Evolutionary conservation across 192 early-diverging fungal genomes (phyloP).

Genomic region (Coemansia sp.): DNA sequence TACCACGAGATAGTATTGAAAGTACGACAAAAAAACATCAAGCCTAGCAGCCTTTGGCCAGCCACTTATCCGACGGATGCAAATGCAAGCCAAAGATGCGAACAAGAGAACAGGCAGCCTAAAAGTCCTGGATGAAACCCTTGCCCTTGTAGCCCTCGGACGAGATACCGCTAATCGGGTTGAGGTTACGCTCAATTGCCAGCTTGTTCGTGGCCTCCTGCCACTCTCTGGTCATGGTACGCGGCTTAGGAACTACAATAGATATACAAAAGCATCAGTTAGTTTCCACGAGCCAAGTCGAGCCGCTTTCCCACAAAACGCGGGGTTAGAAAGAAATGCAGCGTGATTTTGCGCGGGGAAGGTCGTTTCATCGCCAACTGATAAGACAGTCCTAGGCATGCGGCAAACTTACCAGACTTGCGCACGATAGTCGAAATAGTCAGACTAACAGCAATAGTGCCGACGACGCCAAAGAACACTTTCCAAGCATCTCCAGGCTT

Average conservation of each 20-base stretch:
- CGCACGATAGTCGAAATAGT: slow-evolving; percentile 65
- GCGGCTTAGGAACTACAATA: slow-evolving; percentile 62
- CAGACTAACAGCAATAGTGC: slow-evolving; percentile 55
- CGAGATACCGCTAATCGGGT: slow-evolving; percentile 76
- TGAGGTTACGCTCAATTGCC: slow-evolving; percentile 66
- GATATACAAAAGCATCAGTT: background rate
- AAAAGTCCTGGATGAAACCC: slow-evolving; percentile 61
- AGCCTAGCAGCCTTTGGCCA: slow-evolving; percentile 1
- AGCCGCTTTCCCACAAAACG: background rate
- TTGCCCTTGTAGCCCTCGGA: slow-evolving; percentile 78
- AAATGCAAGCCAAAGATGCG: background rate
- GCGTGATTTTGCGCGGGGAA: background rate
- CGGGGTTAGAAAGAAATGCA: slow-evolving; percentile 10
- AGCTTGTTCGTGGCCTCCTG: slow-evolving; percentile 78
- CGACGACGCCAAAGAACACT: slow-evolving; percentile 64
- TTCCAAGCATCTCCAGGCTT: slow-evolving; percentile 71
- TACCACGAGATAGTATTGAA: slow-evolving; percentile 5
- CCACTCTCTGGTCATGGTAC: slow-evolving; percentile 79
- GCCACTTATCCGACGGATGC: background rate
- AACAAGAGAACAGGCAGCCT: background rate
- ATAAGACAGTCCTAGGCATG: slow-evolving; percentile 1
- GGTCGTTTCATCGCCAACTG: background rate
- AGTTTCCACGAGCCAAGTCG: background rate
- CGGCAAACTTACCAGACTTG: slow-evolving; percentile 35
- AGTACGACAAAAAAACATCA: background rate